Base-by-base conservation (phyloP, 2,329 filamentous ascomycete species). In the Talaromyces sp. region DNA sequence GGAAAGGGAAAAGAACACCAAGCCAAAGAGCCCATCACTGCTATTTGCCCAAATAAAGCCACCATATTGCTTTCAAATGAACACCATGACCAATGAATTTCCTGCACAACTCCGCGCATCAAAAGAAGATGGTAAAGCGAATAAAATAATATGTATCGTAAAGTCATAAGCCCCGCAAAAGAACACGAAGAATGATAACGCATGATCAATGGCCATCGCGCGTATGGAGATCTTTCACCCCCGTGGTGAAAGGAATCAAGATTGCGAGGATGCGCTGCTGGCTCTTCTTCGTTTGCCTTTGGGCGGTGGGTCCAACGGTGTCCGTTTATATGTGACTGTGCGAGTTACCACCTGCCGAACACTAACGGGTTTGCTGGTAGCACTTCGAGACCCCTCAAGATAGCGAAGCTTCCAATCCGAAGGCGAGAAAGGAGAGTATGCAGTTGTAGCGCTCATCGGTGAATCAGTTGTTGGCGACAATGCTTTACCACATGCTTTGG, bases 321-420 rank as follows among this genome's bases (percentile, higher is more conserved):
- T 71, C 55, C 79, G 76, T 67, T 89, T 96, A 75, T 95, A 96
- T 40, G 90, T 96, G 60, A 96, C 89, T 15, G 91, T 97, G 65
- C 91, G 84, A n/a, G 92, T 97, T 55, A 97, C 89, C 4, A 97
- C 91, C 73, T 97, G 91, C 56, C 90, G 81, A 59, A 97, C 91
- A 69, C 81, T 85, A 56, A 87, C 82, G 15, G 77, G 82, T 60
- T 86, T 83, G 58, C 86, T 79, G 65, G 80, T 86, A 33, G 85
- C 85, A 63, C 81, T 82, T 40, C 83, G 78, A n/a, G 81, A 75
- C 55, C 76, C 73, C 56, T 88, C 87, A 60, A 83, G 80, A 65
- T 84, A 86, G 53, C 84, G 76, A 5, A 85, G 76, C 60, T 89
- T 87, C 89, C 89, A 92, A 70, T 94, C 89, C 62, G 89, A 89